Base-by-base conservation (phyloP, 2,329 filamentous ascomycete species). In the Mycosphaerelloides madeirae region DNA sequence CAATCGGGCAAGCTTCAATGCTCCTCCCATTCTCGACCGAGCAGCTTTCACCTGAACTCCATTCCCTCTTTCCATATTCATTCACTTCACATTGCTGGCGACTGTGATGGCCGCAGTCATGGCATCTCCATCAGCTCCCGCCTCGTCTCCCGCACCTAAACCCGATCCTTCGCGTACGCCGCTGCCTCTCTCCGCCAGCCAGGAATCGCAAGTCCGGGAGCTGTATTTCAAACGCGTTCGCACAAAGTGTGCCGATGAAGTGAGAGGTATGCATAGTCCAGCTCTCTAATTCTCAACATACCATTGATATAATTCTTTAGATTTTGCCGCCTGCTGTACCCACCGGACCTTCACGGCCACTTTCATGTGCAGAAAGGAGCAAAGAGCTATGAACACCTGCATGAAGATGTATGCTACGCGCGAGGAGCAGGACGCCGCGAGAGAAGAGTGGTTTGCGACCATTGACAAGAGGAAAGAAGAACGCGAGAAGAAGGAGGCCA, bases 401-500 rank as follows among this genome's bases (percentile, higher is more conserved):
- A 96, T 98, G 89, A 76, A 90, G 56, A 68, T 76, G 44, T 85
- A 94, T 70, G 90, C 91, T 43, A 94, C 87, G 53, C 85, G 83
- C 52, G 81, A 78, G 43, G 87, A 94, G 65, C 79, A 94, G 67
- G 93, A 98, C 70, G 82, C 81, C 18, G 93, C 93, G 52, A 76
- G 93, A 41, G 86, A 89, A 67, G 89, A 97, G 65, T 98, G 93
- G 93, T 97, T 97, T 66, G 80, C 81, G 40, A 76, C 79, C 52
- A 78, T 87, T 40, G 74, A 87, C 57, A 80, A 88, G 69, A 76
- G 90, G 44, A 78, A 81, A 57, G 72, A 71, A 45, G 80, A 84
- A 66, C 72, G 81, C 29, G 83, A 88, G 66, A 74, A 76, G 50
- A 69, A 71, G 50, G 71, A 71, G 53, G 54, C 60, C 48, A 65